A percentile compares a stretch with the other conserved stretches of the same genome.
Conservation (phyloP, 768 basidiomycete species). For the Trametes meyenii region DNA sequence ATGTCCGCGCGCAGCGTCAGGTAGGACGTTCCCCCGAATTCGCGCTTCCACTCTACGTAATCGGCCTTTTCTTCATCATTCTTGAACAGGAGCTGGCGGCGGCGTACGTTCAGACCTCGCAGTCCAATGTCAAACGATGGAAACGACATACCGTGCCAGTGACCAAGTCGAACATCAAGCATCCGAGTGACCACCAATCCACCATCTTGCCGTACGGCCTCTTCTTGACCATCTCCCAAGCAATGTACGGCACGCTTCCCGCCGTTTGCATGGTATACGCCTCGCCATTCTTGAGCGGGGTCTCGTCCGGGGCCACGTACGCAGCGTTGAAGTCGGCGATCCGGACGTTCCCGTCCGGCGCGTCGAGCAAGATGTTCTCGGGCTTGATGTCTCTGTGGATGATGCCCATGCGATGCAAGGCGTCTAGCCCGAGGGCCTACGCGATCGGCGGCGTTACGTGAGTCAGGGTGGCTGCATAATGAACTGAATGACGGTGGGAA, state of each 20-base stretch:
- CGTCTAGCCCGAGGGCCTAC: constrained; percentile 34
- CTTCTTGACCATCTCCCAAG: constrained; percentile 27
- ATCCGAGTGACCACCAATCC: constrained; percentile 35
- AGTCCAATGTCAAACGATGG: background rate
- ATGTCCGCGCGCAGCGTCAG: constrained; percentile 10
- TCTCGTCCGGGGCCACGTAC: constrained; percentile 19
- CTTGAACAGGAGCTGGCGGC: constrained; percentile 22
- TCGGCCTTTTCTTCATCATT: constrained; percentile 3
- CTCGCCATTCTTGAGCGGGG: constrained; percentile 22
- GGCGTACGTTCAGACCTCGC: no score
- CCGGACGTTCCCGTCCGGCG: constrained; percentile 21
- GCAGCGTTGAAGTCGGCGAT: constrained; percentile 34
- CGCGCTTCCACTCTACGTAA: constrained; percentile 24
- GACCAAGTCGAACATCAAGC: constrained; percentile 31
- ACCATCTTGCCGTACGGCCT: constrained; percentile 32
- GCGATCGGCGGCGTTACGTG: background rate
- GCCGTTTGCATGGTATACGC: constrained; percentile 22
- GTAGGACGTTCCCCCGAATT: constrained; percentile 19
- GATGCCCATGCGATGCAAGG: constrained; percentile 54
- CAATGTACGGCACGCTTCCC: constrained; percentile 32
- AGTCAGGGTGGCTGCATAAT: background rate
- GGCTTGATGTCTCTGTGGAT: constrained; percentile 65
- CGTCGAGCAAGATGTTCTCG: constrained; percentile 52
- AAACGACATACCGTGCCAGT: constrained; percentile 32
- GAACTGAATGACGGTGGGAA: constrained; percentile 9